Percentiles rank a stretch among this genome's conserved stretches.
Evolutionary conservation across 2,329 filamentous ascomycete species (phyloP).

Genomic region (Trichoderma polysporum): DNA sequence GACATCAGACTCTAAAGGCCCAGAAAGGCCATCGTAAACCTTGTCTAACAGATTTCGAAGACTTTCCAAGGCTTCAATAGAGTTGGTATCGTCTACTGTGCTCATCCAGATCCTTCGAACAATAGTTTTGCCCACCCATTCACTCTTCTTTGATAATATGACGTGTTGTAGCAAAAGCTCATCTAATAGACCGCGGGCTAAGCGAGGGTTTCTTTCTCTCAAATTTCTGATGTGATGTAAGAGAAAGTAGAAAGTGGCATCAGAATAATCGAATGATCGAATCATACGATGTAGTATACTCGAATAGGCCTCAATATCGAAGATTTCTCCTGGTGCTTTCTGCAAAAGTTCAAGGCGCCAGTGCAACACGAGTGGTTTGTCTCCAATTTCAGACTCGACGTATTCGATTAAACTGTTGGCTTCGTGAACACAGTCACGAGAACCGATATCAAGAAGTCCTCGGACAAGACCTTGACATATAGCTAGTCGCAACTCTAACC

Average conservation of each 20-base stretch:
- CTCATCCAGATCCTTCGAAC: constrained; percentile 68
- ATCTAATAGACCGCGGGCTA: constrained; percentile 56
- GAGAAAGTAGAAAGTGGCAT: constrained; percentile 63
- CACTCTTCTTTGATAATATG: constrained; percentile 45
- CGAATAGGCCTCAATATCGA: constrained; percentile 50
- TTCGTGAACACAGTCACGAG: constrained; percentile 45
- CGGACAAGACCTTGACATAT: constrained; percentile 65
- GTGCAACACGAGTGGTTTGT: constrained; percentile 64
- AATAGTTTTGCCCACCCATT: constrained; percentile 68
- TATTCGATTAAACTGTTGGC: constrained; percentile 58
- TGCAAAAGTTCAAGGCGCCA: constrained; percentile 68
- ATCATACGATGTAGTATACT: constrained; percentile 62
- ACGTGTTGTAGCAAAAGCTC: constrained; percentile 62
- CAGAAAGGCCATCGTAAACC: constrained; percentile 46
- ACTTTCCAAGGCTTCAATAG: constrained; percentile 23
- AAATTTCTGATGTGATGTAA: constrained; percentile 68
- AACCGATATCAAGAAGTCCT: constrained; percentile 50
- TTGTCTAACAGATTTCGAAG: constrained; percentile 29
- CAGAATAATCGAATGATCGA: constrained; percentile 56
- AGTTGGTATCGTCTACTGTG: constrained; percentile 45
- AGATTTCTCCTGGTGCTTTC: constrained; percentile 44
- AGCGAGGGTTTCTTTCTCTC: constrained; percentile 50
- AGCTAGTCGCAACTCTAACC: constrained; percentile 62
- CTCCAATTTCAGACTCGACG: constrained; percentile 63
- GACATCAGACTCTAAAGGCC: constrained; percentile 56